A percentile compares a stretch with the other conserved stretches of the same genome.
phyloP scores from a whole-genome alignment of 768 basidiomycete species.

The Agaricus blazei region DNA sequence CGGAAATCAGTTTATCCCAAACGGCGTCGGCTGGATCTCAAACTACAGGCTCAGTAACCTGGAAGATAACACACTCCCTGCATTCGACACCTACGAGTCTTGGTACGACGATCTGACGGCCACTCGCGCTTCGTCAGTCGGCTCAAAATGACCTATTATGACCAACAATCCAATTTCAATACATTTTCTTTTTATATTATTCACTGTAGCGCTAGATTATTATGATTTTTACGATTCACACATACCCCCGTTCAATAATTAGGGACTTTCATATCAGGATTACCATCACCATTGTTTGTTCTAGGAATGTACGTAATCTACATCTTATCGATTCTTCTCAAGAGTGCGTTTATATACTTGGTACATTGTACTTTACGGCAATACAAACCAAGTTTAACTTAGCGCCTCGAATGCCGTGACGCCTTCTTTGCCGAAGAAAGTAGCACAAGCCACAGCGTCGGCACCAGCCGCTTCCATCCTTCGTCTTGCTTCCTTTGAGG shows the following conservation, averaged over 20 bases:
- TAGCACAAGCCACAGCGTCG: constrained; percentile 57
- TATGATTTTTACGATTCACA: neutral
- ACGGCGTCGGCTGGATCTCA: neutral
- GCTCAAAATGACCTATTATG: constrained; percentile 7
- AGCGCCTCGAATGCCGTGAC: constrained; percentile 45
- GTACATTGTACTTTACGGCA: neutral
- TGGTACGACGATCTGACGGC: constrained; percentile 1
- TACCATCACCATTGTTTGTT: neutral
- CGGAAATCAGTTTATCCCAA: neutral
- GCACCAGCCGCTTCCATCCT: constrained; percentile 80
- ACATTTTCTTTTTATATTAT: neutral
- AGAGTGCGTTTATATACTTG: neutral
- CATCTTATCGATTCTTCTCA: constrained; percentile 1
- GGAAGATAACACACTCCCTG: neutral
- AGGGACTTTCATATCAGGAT: constrained; percentile 5
- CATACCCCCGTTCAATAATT: neutral
- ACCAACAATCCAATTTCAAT: neutral
- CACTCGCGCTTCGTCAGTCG: constrained; percentile 3
- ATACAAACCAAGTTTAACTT: constrained; percentile 12
- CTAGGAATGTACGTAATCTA: neutral
- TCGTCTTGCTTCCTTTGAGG: constrained; percentile 46
- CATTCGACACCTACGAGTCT: neutral
- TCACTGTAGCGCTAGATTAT: constrained; percentile 7
- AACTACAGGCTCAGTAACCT: neutral
- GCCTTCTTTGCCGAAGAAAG: constrained; percentile 49